Percentiles rank a stretch among this genome's conserved stretches.
These are phyloP conservation scores for Symbiotaphrina buchneri DNA, from an alignment of 495 filamentous ascomycete species.

Conservation along the genomic window DNA sequence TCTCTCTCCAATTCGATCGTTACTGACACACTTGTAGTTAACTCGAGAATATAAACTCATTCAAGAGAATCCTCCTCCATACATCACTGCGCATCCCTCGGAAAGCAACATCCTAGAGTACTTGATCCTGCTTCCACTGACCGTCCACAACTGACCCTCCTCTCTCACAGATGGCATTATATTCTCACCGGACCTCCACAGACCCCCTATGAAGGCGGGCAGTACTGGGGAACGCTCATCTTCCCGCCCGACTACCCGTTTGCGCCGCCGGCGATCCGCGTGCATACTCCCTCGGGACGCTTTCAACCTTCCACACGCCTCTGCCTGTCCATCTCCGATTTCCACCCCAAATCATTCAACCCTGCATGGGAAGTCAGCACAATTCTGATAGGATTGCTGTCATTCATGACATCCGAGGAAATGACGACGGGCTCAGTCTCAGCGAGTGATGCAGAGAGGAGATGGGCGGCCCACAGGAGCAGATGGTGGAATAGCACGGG, in stretches of 20 bases:
- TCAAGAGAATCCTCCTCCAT: slow-evolving; percentile 76
- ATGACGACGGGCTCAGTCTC: slow-evolving; percentile 94
- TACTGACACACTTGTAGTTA: slow-evolving; percentile 27
- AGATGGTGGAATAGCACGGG: slow-evolving; percentile 97
- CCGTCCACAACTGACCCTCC: not conserved
- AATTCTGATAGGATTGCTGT: slow-evolving; percentile 81
- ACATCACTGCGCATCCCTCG: slow-evolving; percentile 82
- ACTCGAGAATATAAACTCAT: slow-evolving; percentile 88
- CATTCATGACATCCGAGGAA: slow-evolving; percentile 96
- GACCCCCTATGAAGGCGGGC: slow-evolving; percentile 83
- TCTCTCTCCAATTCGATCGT: not conserved
- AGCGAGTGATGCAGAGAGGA: slow-evolving; percentile 55
- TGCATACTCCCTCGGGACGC: slow-evolving; percentile 92
- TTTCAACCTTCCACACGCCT: slow-evolving; percentile 85
- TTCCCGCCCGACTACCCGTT: slow-evolving; percentile 96
- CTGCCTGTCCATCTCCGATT: slow-evolving; percentile 88
- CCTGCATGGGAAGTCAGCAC: slow-evolving; percentile 97
- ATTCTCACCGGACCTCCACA: slow-evolving; percentile 89
- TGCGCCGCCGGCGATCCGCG: slow-evolving; percentile 88
- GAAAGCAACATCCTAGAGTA: slow-evolving; percentile 89
- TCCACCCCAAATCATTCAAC: slow-evolving; percentile 95
- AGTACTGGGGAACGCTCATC: slow-evolving; percentile 94
- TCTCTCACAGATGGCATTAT: slow-evolving; percentile 65
- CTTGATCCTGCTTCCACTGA: slow-evolving; percentile 7
- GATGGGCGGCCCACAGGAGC: slow-evolving; percentile 51